These are phyloP conservation scores for Piper betle DNA, from an alignment of 164 flowering plant species.

Conservation along the genomic window DNA sequence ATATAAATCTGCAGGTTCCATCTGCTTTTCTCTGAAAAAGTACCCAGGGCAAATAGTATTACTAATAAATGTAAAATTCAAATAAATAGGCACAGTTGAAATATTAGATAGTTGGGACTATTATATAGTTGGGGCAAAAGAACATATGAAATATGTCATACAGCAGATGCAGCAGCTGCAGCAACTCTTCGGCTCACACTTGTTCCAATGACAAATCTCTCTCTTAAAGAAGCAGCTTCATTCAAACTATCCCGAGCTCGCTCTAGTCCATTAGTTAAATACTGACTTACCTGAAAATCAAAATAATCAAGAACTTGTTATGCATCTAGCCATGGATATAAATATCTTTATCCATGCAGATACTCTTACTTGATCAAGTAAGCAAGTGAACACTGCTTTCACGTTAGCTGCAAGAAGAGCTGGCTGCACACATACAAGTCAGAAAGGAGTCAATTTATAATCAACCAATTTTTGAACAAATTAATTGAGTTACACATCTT, in stretches of 20 bases:
- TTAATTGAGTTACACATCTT: no score
- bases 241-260: constrained; percentile 83
- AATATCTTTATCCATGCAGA: neutral
- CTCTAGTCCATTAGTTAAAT: constrained; percentile 88
- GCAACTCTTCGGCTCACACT: constrained; percentile 87
- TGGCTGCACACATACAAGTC: constrained; percentile 39
- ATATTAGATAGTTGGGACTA: neutral
- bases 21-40: no score
- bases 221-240: constrained; percentile 95
- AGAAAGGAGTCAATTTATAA: neutral
- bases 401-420: constrained; percentile 81
- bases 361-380: constrained; percentile 79
- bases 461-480: neutral
- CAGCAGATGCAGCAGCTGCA: constrained; percentile 99
- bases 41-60: no score
- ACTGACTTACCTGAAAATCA: constrained; percentile 64
- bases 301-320: neutral
- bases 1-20: no score
- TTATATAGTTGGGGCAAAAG: neutral
- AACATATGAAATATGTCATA: constrained; percentile 17
- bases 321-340: neutral
- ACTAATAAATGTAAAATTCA: no score
- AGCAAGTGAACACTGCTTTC: constrained; percentile 72
- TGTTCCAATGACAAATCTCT: constrained; percentile 79
- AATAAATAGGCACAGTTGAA: no score